Conservation (phyloP, 208 protist genomes). For the Porcisia hertigi region DNA sequence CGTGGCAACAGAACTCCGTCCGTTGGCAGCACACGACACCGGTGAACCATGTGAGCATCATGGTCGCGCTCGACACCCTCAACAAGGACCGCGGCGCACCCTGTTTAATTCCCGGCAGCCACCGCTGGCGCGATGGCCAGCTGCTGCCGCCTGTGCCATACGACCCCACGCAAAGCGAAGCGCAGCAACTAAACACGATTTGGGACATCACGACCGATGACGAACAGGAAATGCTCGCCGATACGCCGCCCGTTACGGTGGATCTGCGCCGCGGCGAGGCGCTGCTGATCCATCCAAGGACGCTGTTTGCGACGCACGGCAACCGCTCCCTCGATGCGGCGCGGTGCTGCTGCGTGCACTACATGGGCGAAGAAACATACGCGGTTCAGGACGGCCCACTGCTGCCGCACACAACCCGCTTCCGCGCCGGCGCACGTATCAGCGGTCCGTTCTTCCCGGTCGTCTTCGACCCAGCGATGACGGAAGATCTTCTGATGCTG, state of each 20-base stretch:
- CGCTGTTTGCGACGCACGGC: conserved; percentile 77
- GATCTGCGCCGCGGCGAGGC: conserved; percentile 79
- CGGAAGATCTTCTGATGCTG: conserved; percentile 67
- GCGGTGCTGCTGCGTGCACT: conserved; percentile 76
- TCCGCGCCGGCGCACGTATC: conserved; percentile 59
- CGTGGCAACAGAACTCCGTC: conserved; percentile 86
- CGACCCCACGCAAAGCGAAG: conserved; percentile 64
- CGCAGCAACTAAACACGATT: conserved; percentile 84
- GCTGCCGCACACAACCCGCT: conserved; percentile 74
- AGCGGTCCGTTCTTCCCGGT: conserved; percentile 75
- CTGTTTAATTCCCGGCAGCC: conserved; percentile 81
- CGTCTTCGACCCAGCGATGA: conserved; percentile 83
- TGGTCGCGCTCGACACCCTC: conserved; percentile 80
- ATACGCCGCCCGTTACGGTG: conserved; percentile 76
- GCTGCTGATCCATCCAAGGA: conserved; percentile 79
- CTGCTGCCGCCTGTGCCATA: conserved; percentile 73
- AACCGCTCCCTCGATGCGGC: conserved; percentile 69
- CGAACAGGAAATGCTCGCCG: conserved; percentile 80
- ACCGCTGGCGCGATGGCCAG: conserved; percentile 77
- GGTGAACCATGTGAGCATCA: conserved; percentile 70
- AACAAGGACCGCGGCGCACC: conserved; percentile 85
- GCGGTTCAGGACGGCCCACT: conserved; percentile 63
- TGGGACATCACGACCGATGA: conserved; percentile 79
- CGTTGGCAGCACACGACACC: conserved; percentile 81
- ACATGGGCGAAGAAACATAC: conserved; percentile 63